Evolutionary conservation across 768 basidiomycete species (phyloP).

Genomic region (Cystoderma amianthinum): DNA sequence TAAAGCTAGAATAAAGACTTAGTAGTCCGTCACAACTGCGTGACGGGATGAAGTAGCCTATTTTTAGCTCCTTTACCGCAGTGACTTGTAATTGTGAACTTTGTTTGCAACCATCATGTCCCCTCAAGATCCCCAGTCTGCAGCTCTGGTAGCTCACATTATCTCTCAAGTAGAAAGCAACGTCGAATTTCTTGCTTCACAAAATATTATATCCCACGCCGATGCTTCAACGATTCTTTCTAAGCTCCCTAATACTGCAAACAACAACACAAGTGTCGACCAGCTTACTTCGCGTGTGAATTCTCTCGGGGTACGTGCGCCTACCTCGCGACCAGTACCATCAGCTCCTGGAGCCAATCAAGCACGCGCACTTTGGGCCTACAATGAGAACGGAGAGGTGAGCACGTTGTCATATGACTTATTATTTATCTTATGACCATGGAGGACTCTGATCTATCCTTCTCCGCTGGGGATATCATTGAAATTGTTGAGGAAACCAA

Average conservation of each 20-base stretch:
- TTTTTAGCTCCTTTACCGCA: neutral
- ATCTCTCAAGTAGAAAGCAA: conserved; percentile 50
- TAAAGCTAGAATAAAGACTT: neutral
- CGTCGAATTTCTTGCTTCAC: conserved; percentile 48
- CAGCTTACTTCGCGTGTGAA: conserved; percentile 10
- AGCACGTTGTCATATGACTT: conserved; percentile 8
- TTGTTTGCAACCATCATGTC: conserved; percentile 15
- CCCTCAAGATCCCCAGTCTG: conserved; percentile 23
- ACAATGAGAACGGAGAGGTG: conserved; percentile 54
- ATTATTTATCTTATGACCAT: conserved; percentile 5
- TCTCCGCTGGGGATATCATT: conserved; percentile 68
- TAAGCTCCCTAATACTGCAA: conserved; percentile 32
- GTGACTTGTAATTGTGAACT: neutral
- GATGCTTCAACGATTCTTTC: conserved; percentile 44
- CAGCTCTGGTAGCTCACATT: conserved; percentile 53
- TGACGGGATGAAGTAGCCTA: neutral
- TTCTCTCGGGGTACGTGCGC: conserved; percentile 8
- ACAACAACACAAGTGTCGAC: conserved; percentile 9
- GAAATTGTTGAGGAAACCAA: conserved; percentile 78
- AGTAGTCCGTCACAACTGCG: neutral
- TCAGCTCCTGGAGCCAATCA: conserved; percentile 16
- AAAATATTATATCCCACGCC: conserved; percentile 41
- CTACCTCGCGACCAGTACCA: conserved; percentile 8
- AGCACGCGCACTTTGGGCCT: conserved; percentile 59
- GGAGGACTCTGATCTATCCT: conserved; percentile 72